Evolutionary conservation across 768 basidiomycete species (phyloP).

Genomic region (Nidula microcarpa): DNA sequence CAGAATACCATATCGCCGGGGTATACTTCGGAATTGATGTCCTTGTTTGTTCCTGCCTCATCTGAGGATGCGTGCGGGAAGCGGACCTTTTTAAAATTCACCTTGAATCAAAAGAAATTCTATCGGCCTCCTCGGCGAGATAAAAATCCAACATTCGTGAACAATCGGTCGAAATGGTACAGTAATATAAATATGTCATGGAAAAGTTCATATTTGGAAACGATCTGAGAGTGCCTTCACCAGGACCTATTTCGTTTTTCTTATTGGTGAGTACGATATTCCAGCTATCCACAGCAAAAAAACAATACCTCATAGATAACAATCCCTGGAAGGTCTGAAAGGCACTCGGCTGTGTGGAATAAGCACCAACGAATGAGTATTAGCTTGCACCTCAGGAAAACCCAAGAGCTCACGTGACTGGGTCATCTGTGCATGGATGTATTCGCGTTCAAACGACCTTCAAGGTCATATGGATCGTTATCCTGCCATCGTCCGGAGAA

Average conservation of each 20-base stretch:
- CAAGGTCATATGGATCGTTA: conserved; percentile 55
- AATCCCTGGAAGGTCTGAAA: conserved; percentile 58
- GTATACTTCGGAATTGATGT: conserved; percentile 55
- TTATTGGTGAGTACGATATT: not conserved
- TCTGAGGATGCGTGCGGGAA: conserved; percentile 46
- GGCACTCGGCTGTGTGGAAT: conserved; percentile 21
- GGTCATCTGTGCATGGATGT: conserved; percentile 50
- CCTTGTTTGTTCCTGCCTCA: conserved; percentile 54
- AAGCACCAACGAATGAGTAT: not conserved
- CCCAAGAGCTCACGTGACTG: conserved; percentile 24
- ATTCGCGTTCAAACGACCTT: conserved; percentile 44
- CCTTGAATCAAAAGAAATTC: too few species aligned
- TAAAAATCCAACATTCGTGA: too few species aligned
- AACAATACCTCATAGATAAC: conserved; percentile 46
- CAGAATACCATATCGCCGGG: conserved; percentile 71
- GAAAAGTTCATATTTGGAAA: conserved; percentile 54
- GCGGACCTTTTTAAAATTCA: too few species aligned
- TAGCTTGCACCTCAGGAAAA: not conserved
- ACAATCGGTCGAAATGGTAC: too few species aligned
- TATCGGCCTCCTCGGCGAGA: too few species aligned
- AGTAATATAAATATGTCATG: conserved; percentile 53
- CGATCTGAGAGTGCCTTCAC: conserved; percentile 54
- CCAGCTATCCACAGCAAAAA: conserved; percentile 17
- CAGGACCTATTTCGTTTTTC: conserved; percentile 46
- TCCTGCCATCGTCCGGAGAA: conserved; percentile 46